Evolutionary conservation across 192 early-diverging fungal species (phyloP), one percentile per base, ranked within the genome.

Genomic region (Podila verticillata): DNA sequence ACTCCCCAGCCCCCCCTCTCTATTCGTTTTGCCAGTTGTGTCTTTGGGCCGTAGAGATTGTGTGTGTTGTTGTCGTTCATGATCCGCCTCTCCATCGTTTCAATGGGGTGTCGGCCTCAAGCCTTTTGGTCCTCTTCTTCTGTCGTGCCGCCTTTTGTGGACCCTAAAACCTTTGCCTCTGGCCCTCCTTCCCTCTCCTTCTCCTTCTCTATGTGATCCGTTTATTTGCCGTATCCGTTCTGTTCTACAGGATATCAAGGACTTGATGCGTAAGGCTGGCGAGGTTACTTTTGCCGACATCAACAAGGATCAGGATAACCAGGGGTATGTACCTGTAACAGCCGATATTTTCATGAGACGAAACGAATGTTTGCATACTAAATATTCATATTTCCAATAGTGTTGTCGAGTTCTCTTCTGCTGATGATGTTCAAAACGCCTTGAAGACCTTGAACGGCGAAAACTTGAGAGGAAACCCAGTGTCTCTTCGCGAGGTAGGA

Each of bases 251-350:
- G 96, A 96, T 87, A 88, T 99, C 85, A 99, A 99, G 87, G 96
- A 98, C 79, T 86, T 95, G 71, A 94, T 97, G 86, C 93, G 95
- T 67, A 95, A 95, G 72, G 96, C 95, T 32, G 96, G 96, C 61
- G 95, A 97, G 79, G 96, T 99, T 20, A 89, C 91, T 29, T 99
- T 95, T 88, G 93, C 97, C 8, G 95, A 98, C 78, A 89, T 95
- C 64, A 92, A 91, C 84, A 93, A 93, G 85, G 89, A 88, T 70
- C 86, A 92, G 15, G 86, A 92, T 32, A 95, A 94, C 32, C 90
- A 94, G 81, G 97, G 94, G 93, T 95, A 82, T 32, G 24, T 70
- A 12, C 22, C 4, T 51, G n/a, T 31, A 34, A 26, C 10, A 39
- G 13, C 48, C 68, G 0, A 19, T n/a, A 48, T 4, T 54, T 70